A percentile compares a stretch with the other conserved stretches of the same genome.
Evolutionary conservation across 106 monocot species (phyloP).

Genomic region (Dendrobium nobile): DNA sequence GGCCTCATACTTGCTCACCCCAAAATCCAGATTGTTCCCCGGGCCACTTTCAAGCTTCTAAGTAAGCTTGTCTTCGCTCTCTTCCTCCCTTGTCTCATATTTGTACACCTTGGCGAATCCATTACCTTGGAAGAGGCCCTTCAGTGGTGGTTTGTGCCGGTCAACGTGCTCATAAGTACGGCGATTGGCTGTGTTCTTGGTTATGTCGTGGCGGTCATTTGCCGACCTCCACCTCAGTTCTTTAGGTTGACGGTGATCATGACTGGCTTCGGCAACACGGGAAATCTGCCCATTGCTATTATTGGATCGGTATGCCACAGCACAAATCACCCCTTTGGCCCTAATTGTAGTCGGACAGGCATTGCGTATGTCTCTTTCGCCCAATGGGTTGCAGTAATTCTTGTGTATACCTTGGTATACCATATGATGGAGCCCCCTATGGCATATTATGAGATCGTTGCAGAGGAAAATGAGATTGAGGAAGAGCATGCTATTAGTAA

Average conservation of each 20-base stretch:
- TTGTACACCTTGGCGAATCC: constrained; percentile 79
- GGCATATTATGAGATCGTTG: constrained; percentile 62
- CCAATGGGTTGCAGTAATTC: constrained; percentile 94
- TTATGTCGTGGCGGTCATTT: constrained; percentile 56
- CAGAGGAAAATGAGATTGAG: constrained; percentile 26
- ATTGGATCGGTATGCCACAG: constrained; percentile 83
- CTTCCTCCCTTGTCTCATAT: constrained; percentile 94
- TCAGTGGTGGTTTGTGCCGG: constrained; percentile 86
- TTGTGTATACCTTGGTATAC: constrained; percentile 84
- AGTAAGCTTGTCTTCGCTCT: constrained; percentile 93
- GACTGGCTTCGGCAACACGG: constrained; percentile 96
- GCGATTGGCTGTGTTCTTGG: constrained; percentile 65
- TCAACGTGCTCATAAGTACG: constrained; percentile 79
- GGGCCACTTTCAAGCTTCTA: constrained; percentile 81
- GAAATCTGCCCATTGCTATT: constrained; percentile 84
- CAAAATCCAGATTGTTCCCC: constrained; percentile 50
- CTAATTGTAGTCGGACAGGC: constrained; percentile 46
- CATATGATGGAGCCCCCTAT: constrained; percentile 99
- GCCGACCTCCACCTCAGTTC: constrained; percentile 73
- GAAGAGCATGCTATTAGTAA: constrained; percentile 17
- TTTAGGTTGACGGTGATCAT: constrained; percentile 74
- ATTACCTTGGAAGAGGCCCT: constrained; percentile 43
- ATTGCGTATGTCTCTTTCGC: constrained; percentile 85
- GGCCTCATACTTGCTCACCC: constrained; percentile 79
- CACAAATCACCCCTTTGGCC: constrained; percentile 66